Evolutionary conservation across 495 filamentous ascomycete species (phyloP).

Genomic region (Penicillium ucsense): DNA sequence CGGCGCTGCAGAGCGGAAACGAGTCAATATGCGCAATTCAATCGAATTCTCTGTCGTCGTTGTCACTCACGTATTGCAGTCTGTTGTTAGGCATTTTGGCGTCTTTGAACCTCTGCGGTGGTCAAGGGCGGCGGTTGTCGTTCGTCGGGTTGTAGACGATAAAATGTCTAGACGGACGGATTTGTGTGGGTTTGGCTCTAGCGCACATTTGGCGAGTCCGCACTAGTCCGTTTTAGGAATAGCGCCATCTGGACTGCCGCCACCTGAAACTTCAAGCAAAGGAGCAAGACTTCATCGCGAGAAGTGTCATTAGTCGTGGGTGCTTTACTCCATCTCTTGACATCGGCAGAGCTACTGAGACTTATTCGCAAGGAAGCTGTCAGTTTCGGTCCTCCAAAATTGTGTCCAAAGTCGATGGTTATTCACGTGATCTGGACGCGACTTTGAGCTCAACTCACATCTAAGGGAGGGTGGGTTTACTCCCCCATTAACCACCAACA

Average conservation of each 20-base stretch:
- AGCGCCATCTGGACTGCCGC: slow-evolving; percentile 25
- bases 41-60: neutral
- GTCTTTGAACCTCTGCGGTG: slow-evolving; percentile 36
- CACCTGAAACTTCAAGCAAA: slow-evolving; percentile 30
- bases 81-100: slow-evolving; percentile 59
- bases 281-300: slow-evolving; percentile 28
- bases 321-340: slow-evolving; percentile 36
- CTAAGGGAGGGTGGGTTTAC: slow-evolving; percentile 21
- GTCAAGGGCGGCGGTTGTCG: slow-evolving; percentile 48
- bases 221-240: slow-evolving; percentile 27
- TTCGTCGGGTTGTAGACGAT: slow-evolving; percentile 36
- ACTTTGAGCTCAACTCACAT: slow-evolving; percentile 23
- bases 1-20: slow-evolving; percentile 48
- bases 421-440: slow-evolving; percentile 33
- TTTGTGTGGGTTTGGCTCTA: slow-evolving; percentile 48
- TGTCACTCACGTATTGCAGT: slow-evolving; percentile 60
- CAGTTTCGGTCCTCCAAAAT: neutral
- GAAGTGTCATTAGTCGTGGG: slow-evolving; percentile 48
- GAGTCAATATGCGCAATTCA: slow-evolving; percentile 14
- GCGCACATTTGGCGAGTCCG: slow-evolving; percentile 39
- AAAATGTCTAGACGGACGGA: slow-evolving; percentile 34
- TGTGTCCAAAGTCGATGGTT: slow-evolving; percentile 13
- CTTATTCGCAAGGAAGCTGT: neutral
- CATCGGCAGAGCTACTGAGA: slow-evolving; percentile 6
- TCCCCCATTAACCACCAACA: slow-evolving; percentile 24